Conservation (phyloP, 2,329 filamentous ascomycete species). For the Ophiostoma novo-ulmi region DNA sequence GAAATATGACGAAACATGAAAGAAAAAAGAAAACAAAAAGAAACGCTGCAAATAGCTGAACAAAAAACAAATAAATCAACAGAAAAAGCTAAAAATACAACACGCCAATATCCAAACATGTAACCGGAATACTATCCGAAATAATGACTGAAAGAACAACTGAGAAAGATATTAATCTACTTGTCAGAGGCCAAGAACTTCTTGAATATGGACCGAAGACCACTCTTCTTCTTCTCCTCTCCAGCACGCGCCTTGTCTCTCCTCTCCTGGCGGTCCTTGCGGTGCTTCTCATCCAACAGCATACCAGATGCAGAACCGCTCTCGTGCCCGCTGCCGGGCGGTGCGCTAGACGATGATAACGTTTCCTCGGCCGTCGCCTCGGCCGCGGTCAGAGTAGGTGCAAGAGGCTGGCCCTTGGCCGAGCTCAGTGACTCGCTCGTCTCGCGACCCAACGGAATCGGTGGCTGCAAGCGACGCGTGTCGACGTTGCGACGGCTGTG, state of each 20-base stretch:
- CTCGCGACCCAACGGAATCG: conserved; percentile 15
- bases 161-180: neutral
- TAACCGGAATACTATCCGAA: neutral
- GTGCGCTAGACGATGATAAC: conserved; percentile 14
- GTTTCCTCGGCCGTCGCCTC: neutral
- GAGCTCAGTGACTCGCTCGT: conserved; percentile 21
- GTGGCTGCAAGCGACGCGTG: conserved; percentile 6
- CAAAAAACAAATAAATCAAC: neutral
- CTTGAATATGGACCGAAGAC: conserved; percentile 27
- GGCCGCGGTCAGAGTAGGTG: conserved; percentile 16
- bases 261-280: conserved; percentile 27
- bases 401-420: conserved; percentile 19
- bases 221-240: conserved; percentile 24
- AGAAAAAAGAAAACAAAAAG: neutral
- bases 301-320: neutral
- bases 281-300: conserved; percentile 26
- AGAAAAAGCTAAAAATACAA: neutral
- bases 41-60: neutral
- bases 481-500: conserved; percentile 18
- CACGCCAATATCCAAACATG: neutral
- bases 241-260: conserved; percentile 25
- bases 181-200: conserved; percentile 22
- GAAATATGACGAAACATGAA: neutral
- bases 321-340: neutral
- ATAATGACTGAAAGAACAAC: neutral